phyloP scores from a whole-genome alignment of 2,329 filamentous ascomycete genomes.

The Fusarium floridanum region DNA sequence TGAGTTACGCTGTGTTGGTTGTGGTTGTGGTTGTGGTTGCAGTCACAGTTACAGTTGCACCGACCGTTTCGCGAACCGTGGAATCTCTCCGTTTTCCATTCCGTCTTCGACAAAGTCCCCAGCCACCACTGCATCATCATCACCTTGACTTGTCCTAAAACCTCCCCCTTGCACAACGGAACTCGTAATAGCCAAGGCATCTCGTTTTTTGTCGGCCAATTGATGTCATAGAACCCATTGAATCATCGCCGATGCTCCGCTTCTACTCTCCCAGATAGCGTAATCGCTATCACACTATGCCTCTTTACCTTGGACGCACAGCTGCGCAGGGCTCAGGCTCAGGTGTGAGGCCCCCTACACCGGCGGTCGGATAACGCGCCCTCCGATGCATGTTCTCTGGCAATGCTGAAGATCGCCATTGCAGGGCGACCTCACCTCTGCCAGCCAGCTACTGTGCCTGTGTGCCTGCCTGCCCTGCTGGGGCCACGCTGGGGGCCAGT shows the following conservation, averaged over 20 bases:
- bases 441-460: not conserved
- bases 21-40: not conserved
- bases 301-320: not conserved
- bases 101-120: not conserved
- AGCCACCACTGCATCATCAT: not conserved
- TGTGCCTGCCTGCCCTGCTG: not conserved
- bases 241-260: not conserved
- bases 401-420: conserved; percentile 34
- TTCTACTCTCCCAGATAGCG: not conserved
- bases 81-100: conserved; percentile 1
- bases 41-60: not conserved
- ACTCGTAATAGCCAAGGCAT: not conserved
- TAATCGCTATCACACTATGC: not conserved
- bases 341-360: conserved; percentile 5
- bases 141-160: not conserved
- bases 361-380: conserved; percentile 15
- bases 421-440: conserved; percentile 1
- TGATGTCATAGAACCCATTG: not conserved
- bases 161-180: not conserved
- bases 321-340: not conserved
- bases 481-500: conserved; percentile 15
- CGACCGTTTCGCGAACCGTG: not conserved
- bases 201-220: not conserved
- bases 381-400: conserved; percentile 6
- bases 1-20: not conserved